Base-by-base conservation (phyloP, 2,329 filamentous ascomycete species). In the Diaporthe sp. region DNA sequence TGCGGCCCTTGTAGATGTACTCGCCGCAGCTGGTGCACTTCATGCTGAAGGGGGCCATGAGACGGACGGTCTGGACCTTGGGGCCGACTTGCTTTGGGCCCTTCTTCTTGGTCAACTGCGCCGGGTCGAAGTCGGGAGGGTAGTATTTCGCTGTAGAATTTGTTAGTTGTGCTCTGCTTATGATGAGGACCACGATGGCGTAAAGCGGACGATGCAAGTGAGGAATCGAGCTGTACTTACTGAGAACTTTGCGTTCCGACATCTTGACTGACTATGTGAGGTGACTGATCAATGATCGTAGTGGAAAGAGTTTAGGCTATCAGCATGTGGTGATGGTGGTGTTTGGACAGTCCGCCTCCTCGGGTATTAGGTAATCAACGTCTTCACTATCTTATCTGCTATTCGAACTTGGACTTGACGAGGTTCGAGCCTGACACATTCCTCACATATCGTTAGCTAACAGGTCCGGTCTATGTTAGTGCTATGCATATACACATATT, bases 41-140 rank as follows among this genome's bases (percentile, higher is more conserved):
- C 92, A 96, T 95, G 70, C 89, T 92, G 85, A 96, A 97, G 5
- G 95, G 95, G 0, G 94, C 93, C 95, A 98, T 98, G 46, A 98
- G 88, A 59, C 96, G 93, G 72, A 98, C 95, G 0, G 93, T 95
- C 81, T 97, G 95, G 12, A 95, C 89, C 79, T 95, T 95, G 0
- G 95, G 94, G 0, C 95, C 96, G 9, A 90, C 89, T 74, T 91
- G 87, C 82, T 96, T 96, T 12, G 92, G 91, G 39, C 87, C 92
- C 77, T 91, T 92, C 59, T 90, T 90, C 25, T 90, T 90, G 37
- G 89, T 89, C 85, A 98, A 91, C 80, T 94, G 92, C 37, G 92
- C 92, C 17, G 96, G 96, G 84, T 99, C 97, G 85, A 98, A 99
- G 83, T 98, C 95, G 87, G 85, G 94, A 85, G 91, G 91, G 80